Percentiles rank a stretch among this genome's conserved stretches.
These are phyloP conservation scores for Dictyostelium brefeldianum DNA, from an alignment of 78 protist genomes.

Conservation along the genomic window DNA sequence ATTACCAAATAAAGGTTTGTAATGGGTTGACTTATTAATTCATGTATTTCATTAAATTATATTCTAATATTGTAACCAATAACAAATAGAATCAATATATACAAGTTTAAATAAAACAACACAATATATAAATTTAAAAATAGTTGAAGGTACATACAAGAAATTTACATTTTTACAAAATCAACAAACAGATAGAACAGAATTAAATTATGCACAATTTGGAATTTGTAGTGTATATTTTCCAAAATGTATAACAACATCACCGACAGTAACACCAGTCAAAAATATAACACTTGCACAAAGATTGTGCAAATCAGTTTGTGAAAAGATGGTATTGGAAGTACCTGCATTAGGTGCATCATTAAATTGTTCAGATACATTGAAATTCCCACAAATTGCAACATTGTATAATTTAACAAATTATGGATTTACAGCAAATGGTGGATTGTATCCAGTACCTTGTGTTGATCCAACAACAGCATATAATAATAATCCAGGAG, in stretches of 20 bases:
- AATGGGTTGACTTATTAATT: too few species aligned
- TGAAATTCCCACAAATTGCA: not conserved
- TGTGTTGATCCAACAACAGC: not conserved
- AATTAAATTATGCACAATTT: not conserved
- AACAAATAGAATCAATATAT: not conserved
- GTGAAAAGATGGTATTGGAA: not conserved
- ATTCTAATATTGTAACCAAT: not conserved
- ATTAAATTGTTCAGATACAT: conserved; percentile 17
- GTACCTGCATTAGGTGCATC: not conserved
- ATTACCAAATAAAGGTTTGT: not conserved
- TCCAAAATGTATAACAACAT: not conserved
- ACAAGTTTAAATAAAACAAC: not conserved
- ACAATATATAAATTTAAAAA: not conserved
- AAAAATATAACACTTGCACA: not conserved
- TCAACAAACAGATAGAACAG: not conserved
- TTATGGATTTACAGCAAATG: not conserved
- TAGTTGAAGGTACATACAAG: not conserved
- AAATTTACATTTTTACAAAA: not conserved
- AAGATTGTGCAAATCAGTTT: conserved; percentile 21
- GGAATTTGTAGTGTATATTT: conserved; percentile 14
- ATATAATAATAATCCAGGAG: not conserved
- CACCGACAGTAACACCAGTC: not conserved
- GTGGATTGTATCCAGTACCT: not conserved
- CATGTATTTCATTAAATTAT: not conserved
- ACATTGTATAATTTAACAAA: not conserved